phyloP scores from a whole-genome alignment of 1,284 basidiomycete species.

The Rhodotorula sp. region DNA sequence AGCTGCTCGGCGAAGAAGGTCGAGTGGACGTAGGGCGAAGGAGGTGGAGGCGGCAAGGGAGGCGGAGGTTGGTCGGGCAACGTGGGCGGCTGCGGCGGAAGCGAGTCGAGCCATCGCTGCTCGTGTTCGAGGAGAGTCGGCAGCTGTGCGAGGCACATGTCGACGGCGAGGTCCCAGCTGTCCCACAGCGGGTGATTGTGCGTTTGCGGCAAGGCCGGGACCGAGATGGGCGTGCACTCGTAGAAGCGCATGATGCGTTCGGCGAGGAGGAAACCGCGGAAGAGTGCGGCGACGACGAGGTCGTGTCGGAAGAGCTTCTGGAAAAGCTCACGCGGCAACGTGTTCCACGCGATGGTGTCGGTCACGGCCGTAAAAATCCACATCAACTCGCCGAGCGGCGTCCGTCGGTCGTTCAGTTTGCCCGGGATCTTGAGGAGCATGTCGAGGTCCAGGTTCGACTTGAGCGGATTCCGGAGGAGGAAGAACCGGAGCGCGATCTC shows the following conservation, averaged over 20 bases:
- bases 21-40: slow-evolving; percentile 72
- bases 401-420: slow-evolving; percentile 91
- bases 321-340: slow-evolving; percentile 89
- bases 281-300: slow-evolving; percentile 90
- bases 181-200: slow-evolving; percentile 96
- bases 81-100: slow-evolving; percentile 34
- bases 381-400: slow-evolving; percentile 93
- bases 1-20: slow-evolving; percentile 95
- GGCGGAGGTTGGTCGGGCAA: slow-evolving; percentile 44
- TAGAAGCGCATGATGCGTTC: slow-evolving; percentile 99
- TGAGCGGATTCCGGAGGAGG: slow-evolving; percentile 79
- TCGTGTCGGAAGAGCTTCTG: slow-evolving; percentile 93
- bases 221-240: slow-evolving; percentile 93
- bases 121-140: slow-evolving; percentile 75
- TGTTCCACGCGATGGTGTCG: slow-evolving; percentile 98
- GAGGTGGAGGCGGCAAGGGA: slow-evolving; percentile 49
- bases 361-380: slow-evolving; percentile 99
- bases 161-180: slow-evolving; percentile 96
- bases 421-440: slow-evolving; percentile 96
- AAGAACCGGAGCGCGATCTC: slow-evolving; percentile 96
- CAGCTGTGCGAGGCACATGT: slow-evolving; percentile 89
- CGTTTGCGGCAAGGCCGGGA: slow-evolving; percentile 85
- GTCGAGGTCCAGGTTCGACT: slow-evolving; percentile 62
- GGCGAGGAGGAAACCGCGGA: slow-evolving; percentile 94
- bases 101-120: slow-evolving; percentile 54